These are phyloP conservation scores for Naganishia kalamii DNA, from an alignment of 768 basidiomycete genomes.

Conservation along the genomic window DNA sequence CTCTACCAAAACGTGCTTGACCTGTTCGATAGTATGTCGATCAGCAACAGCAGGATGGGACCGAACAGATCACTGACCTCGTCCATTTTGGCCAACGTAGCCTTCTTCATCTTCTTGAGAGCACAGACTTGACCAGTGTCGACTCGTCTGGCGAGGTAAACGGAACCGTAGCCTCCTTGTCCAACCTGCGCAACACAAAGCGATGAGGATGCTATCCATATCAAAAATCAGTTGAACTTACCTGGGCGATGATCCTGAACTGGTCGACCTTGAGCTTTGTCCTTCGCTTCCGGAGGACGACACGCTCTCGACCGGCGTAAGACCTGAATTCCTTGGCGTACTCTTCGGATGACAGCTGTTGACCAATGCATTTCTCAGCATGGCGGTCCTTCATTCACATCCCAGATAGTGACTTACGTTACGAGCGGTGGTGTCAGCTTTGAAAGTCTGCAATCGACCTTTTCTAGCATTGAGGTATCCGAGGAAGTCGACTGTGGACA, in stretches of 20 bases:
- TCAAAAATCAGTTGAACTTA: neutral
- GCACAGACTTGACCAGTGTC: conserved; percentile 96
- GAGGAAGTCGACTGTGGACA: conserved; percentile 61
- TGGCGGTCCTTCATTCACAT: conserved; percentile 45
- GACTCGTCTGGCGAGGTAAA: conserved; percentile 87
- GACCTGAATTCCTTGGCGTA: conserved; percentile 73
- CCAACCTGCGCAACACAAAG: conserved; percentile 56
- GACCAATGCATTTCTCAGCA: conserved; percentile 23
- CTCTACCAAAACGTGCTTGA: conserved; percentile 96
- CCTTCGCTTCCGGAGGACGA: conserved; percentile 80
- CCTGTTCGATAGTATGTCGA: conserved; percentile 50
- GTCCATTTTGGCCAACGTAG: conserved; percentile 94
- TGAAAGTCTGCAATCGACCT: conserved; percentile 73
- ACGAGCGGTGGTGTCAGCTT: conserved; percentile 69
- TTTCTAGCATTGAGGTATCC: conserved; percentile 83
- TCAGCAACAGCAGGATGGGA: conserved; percentile 2
- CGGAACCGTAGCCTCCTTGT: conserved; percentile 97
- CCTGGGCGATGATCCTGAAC: conserved; percentile 94
- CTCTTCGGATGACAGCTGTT: conserved; percentile 25
- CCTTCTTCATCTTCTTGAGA: conserved; percentile 93
- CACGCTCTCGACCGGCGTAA: conserved; percentile 89
- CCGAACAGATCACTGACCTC: conserved; percentile 56
- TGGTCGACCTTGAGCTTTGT: conserved; percentile 88
- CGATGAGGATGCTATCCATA: no score
- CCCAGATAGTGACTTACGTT: conserved; percentile 37